Evolutionary conservation across 2,329 filamentous ascomycete species (phyloP), one percentile per base, ranked within the genome.

Genomic region (Clarireedia sp.): DNA sequence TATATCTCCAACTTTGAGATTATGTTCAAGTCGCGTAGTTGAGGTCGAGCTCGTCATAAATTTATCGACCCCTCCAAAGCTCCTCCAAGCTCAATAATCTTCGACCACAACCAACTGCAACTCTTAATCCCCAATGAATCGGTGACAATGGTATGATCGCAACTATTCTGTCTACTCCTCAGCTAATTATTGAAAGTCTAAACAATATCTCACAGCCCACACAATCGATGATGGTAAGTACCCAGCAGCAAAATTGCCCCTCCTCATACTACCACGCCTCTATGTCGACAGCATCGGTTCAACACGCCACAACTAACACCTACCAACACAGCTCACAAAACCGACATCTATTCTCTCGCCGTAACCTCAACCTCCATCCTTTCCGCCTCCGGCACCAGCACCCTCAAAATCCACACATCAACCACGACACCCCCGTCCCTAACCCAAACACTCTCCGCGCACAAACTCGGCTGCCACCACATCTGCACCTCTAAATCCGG

Each of bases 151-250:
- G 67, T 66, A 65, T 51, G 33, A 19, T 17, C 48, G 24, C 12
- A 57, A 55, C 12, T 36, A 46, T 23, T 54, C 47, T 54, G 12
- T 29, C 46, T 23, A 24, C 46, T 37, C 19, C 17, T 41, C 41
- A 52, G 48, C 60, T 66, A 60, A 67, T 23, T 29, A 8, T 44
- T n/a, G 57, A 1, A 58, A 96, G 94, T 99, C 94, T 55, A 97
- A 97, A 76, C 94, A 97, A 85, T 99, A 96, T 71, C 81, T 99
- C 60, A 95, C 92, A 67, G 87, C 87, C 63, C 89, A 96, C 72
- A 92, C 90, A 44, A 82, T 96, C 70, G 88, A 95, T 70, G 82
- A 90, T 76, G 90, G 89, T 89, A 70, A 70, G 76, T 68, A 44
- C n/a, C 50, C 37, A 40, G 36, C 48, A 50, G 29, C 37, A 45